Conservation (phyloP, 495 filamentous ascomycete species). For the Xylaria bambusicola region DNA sequence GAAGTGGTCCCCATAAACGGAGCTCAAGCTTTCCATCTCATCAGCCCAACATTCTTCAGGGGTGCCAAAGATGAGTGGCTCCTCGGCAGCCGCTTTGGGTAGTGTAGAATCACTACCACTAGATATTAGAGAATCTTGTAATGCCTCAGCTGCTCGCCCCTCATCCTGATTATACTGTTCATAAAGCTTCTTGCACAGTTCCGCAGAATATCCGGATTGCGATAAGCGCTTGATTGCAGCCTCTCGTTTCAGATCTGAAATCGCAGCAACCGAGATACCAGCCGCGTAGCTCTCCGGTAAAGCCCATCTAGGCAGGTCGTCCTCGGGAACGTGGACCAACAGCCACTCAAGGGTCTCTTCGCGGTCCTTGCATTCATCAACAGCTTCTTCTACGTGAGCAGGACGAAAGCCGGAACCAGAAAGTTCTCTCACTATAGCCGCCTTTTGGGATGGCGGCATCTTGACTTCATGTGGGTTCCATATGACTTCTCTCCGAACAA, state of each 20-base stretch:
- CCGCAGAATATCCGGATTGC: constrained; percentile 77
- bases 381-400: constrained; percentile 87
- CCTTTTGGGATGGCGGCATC: constrained; percentile 59
- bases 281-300: constrained; percentile 88
- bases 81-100: constrained; percentile 23
- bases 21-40: constrained; percentile 75
- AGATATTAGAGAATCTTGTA: constrained; percentile 69
- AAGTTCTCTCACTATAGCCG: constrained; percentile 71
- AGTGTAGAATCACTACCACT: constrained; percentile 38
- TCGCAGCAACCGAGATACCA: constrained; percentile 79
- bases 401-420: constrained; percentile 75
- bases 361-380: constrained; percentile 82
- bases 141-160: constrained; percentile 69
- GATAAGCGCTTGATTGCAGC: constrained; percentile 79
- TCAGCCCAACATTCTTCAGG: constrained; percentile 74
- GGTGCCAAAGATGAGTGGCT: constrained; percentile 42
- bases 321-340: constrained; percentile 92
- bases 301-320: constrained; percentile 87
- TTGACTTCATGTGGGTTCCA: constrained; percentile 82
- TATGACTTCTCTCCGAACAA: constrained; percentile 72
- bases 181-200: constrained; percentile 75
- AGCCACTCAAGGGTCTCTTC: constrained; percentile 93
- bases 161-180: constrained; percentile 72
- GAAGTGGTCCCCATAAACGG: constrained; percentile 76
- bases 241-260: constrained; percentile 71